Conservation (phyloP, 352 stramenopile genomes). For the Chrysophaeum taylorii region DNA sequence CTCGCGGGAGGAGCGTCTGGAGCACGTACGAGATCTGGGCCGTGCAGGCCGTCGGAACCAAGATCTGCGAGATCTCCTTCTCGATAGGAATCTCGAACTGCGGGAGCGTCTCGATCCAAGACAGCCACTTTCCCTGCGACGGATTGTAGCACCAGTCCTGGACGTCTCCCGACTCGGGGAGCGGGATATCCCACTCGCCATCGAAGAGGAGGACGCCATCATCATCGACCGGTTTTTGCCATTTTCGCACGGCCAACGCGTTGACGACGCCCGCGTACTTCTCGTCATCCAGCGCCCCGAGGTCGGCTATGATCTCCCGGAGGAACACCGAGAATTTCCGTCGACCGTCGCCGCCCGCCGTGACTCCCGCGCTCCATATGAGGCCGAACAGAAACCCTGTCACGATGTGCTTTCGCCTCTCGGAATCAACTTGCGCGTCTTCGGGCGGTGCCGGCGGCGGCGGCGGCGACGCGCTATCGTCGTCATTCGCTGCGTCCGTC, state of each 20-base stretch:
- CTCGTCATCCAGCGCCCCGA: neutral
- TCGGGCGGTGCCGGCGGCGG: slow-evolving; percentile 17
- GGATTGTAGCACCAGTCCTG: slow-evolving; percentile 74
- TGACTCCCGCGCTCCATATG: slow-evolving; percentile 75
- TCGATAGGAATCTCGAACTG: slow-evolving; percentile 67
- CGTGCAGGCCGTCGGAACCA: slow-evolving; percentile 82
- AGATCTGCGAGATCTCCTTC: slow-evolving; percentile 75
- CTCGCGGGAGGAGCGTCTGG: slow-evolving; percentile 60
- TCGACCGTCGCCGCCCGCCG: slow-evolving; percentile 58
- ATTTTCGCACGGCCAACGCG: too few relatives aligned
- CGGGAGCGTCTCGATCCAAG: slow-evolving; percentile 72
- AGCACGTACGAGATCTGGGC: slow-evolving; percentile 74
- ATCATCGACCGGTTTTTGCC: slow-evolving; percentile 31
- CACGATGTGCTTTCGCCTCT: slow-evolving; percentile 48
- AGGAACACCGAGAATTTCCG: neutral
- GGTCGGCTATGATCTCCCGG: neutral
- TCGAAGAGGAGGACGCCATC: slow-evolving; percentile 20
- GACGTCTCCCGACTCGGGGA: slow-evolving; percentile 53
- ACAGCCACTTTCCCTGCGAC: slow-evolving; percentile 67
- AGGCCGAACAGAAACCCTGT: slow-evolving; percentile 73
- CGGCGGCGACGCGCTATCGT: neutral
- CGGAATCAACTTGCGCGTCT: slow-evolving; percentile 60
- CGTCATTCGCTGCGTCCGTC: too few relatives aligned
- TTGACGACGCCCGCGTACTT: slow-evolving; percentile 15
- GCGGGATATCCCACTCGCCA: slow-evolving; percentile 31